Evolutionary conservation across 2,329 filamentous ascomycete species (phyloP).

Genomic region (Colletotrichum sp.): DNA sequence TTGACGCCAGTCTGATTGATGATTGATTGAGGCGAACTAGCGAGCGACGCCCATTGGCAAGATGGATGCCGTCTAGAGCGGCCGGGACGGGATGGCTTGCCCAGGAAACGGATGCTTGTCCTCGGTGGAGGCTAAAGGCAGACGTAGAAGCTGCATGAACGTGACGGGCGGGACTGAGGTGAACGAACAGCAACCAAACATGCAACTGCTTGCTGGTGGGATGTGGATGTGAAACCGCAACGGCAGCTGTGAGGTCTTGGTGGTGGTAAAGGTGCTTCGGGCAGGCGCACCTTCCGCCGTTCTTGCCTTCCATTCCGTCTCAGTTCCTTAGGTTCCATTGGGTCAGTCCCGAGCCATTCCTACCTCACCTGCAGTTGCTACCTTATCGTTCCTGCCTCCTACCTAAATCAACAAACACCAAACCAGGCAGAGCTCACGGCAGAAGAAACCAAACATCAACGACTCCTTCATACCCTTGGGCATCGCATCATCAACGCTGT

Average conservation of each 20-base stretch:
- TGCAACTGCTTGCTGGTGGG: not conserved
- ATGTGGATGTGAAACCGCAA: not conserved
- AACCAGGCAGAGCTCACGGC: not conserved
- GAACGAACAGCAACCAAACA: not conserved
- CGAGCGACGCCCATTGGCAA: not conserved
- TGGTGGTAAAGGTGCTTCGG: not conserved
- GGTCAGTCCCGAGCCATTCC: not conserved
- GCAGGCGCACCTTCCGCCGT: not conserved
- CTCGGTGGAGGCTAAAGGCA: not conserved
- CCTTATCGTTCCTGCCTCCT: not conserved
- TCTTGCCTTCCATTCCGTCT: not conserved
- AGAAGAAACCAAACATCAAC: not conserved
- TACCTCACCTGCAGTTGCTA: not conserved
- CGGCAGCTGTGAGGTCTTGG: not conserved
- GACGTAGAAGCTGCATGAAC: not conserved
- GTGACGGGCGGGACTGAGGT: not conserved
- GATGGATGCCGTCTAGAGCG: not conserved
- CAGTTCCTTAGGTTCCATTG: not conserved
- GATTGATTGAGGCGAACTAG: not conserved
- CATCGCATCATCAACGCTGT: not conserved
- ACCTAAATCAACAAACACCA: not conserved
- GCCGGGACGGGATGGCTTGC: not conserved
- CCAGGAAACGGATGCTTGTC: not conserved
- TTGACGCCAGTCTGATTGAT: conserved; percentile 1
- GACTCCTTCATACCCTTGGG: not conserved